Base-by-base conservation (phyloP, 306 rosid species). In the Echinosophora koreensis region DNA sequence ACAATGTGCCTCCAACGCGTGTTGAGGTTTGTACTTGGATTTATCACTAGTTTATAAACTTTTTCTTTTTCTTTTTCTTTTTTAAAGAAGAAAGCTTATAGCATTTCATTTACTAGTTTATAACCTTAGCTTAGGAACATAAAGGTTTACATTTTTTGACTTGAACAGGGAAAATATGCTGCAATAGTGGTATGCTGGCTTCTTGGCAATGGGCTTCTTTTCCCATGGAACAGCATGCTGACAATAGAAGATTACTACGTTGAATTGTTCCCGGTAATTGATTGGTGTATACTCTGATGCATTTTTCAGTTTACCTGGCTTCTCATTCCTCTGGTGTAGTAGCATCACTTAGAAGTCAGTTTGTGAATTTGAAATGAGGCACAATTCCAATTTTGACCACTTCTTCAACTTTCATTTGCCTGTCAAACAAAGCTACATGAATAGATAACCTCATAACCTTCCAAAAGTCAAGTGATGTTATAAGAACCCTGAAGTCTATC, bases 181-280 rank as follows among this genome's bases (percentile, higher is more conserved):
- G 96, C 97, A 64, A 80, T 82, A 44, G 38, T 71, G 1, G 86
- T 90, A 0, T 94, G 98, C 51, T 94, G 93, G 93, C 84, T 94
- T 87, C 98, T 94, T 66, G 98, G 98, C 50, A 94, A 86, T 62
- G 97, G 98, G 9, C 84, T 91, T 57, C 97, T 94, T 68, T 87
- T 92, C 75, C 69, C 97, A 18, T 94, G 98, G 97, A 92, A 92
- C 77, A 94, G 98, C 64, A 94, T 94, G 97, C 85, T 94, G 2
- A 92, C 98, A 3, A 94, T 94, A 30, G 79, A 52, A 86, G 98
- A 94, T 88, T 94, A 94, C 85, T 92, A 92, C 55, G 80, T 35
- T 60, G 5, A 58, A 70, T 83, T 92, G 91, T 94, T 92, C 72
- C 98, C 97, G 89, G 97, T 94, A 84, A 85, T 66, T 71, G 1